Evolutionary conservation across 2,329 filamentous ascomycete genomes (phyloP), one percentile per base, ranked within the genome.

Genomic region (Talaromyces sp.): DNA sequence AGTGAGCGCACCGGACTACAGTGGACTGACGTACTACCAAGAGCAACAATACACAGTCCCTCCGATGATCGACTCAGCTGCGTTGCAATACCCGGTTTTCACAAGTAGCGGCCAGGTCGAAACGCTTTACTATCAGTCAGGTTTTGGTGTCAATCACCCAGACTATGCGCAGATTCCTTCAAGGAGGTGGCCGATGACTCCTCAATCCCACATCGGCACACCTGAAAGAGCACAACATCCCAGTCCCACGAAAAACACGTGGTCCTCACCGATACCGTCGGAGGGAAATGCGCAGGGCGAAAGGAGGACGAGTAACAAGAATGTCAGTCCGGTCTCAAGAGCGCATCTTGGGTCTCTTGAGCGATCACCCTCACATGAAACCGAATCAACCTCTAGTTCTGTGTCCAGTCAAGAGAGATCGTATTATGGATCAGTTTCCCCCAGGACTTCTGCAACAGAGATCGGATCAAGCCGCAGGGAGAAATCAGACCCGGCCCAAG

Each of bases 151-250:
- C 36, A 64, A 64, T 13, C 38, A 67, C 51, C 49, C 63, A 31
- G 69, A 70, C 34, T 56, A 66, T 15, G 56, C 53, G n/a, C 69
- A 72, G 8, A n/a, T 67, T 27, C 51, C 68, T 17, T 40, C 45
- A 40, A 65, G 62, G 3, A 61, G 68, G n/a, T 77, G 75, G 75
- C 65, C 71, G 40, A 67, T 70, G 17, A 73, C 69, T 1, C 69
- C 73, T 25, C 67, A 68, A 45, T 71, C 73, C 2, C 72, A 69
- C 11, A 67, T 68, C 40, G 65, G 67, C 8, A 70, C 69, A 1
- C 68, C 69, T 15, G 56, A 68, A 10, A 69, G 72, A 34, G 63
- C 53, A 49, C 64, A 58, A 27, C 25, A 36, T 29, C 43, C 53
- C 11, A 66, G 53, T 34, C 49, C 61, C 61, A 69, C 11, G 67